Conservation (phyloP, 192 early-diverging fungal species). For the Rhizoclosmatium sp. region DNA sequence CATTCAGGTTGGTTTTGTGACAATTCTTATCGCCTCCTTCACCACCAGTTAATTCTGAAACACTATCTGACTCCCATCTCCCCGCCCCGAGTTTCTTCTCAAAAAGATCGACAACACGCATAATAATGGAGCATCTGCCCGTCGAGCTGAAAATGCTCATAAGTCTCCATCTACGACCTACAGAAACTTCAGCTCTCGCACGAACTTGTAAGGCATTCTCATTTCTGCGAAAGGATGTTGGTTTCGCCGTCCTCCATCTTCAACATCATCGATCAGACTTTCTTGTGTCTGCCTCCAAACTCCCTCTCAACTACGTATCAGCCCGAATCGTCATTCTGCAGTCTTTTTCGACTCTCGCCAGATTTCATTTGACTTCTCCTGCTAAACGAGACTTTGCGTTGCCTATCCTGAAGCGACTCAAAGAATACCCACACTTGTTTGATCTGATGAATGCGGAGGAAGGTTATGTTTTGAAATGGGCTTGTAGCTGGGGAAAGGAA, state of each 20-base stretch:
- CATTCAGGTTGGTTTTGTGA: too few relatives aligned
- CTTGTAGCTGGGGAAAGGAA: not conserved
- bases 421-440: not conserved
- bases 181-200: not conserved
- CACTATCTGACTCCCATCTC: too few relatives aligned
- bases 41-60: too few relatives aligned
- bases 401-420: not conserved
- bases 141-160: not conserved
- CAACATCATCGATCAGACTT: not conserved
- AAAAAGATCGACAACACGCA: not conserved
- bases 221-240: not conserved
- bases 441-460: slow-evolving; percentile 5
- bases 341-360: not conserved
- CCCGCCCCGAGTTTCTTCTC: too few relatives aligned
- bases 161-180: not conserved
- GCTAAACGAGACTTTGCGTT: not conserved
- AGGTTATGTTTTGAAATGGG: slow-evolving; percentile 7
- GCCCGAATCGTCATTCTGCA: not conserved
- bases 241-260: not conserved
- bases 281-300: not conserved
- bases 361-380: not conserved
- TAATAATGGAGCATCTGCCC: not conserved
- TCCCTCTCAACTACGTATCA: not conserved
- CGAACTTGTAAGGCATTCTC: not conserved
- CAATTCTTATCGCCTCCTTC: too few relatives aligned